Conservation (phyloP, 73 alveolate species). For the Urostyla sp. region DNA sequence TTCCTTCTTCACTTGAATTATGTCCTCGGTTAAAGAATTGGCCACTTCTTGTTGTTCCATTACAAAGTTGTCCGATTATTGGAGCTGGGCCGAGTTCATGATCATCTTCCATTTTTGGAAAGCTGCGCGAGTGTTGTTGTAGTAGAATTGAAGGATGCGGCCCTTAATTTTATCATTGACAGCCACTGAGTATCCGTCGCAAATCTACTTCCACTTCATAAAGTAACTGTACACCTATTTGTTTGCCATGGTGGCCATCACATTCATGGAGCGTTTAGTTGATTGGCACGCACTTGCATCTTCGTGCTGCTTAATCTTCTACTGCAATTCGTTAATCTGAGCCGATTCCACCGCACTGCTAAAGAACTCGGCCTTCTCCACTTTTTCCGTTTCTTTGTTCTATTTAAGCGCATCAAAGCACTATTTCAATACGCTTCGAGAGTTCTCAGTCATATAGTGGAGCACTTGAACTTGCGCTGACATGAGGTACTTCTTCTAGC, state of each 20-base stretch:
- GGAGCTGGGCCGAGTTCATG: background rate
- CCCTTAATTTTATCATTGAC: slow-evolving; percentile 19
- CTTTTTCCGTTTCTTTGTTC: slow-evolving; percentile 30
- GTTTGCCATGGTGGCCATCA: background rate
- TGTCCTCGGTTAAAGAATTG: background rate
- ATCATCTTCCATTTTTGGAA: slow-evolving; percentile 49
- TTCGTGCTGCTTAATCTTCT: slow-evolving; percentile 7
- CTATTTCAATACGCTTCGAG: background rate
- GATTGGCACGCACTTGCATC: background rate
- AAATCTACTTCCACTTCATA: background rate
- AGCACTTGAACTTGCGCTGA: background rate
- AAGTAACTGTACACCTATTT: slow-evolving; percentile 1
- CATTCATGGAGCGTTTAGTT: slow-evolving; percentile 7
- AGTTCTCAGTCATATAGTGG: background rate
- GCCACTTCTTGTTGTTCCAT: background rate
- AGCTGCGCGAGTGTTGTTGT: slow-evolving; percentile 18
- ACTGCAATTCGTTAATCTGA: slow-evolving; percentile 1
- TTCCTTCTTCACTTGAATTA: background rate
- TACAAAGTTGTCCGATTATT: background rate
- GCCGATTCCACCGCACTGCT: slow-evolving; percentile 15
- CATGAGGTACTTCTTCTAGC: slow-evolving; percentile 18
- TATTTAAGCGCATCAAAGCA: slow-evolving; percentile 41
- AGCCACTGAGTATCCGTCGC: background rate
- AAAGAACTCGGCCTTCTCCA: background rate
- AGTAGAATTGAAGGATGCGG: slow-evolving; percentile 30